Percentiles rank a stretch among this genome's conserved stretches.
These are phyloP conservation scores for Phytophthora ohioensis DNA, from an alignment of 352 stramenopile species.

Conservation along the genomic window DNA sequence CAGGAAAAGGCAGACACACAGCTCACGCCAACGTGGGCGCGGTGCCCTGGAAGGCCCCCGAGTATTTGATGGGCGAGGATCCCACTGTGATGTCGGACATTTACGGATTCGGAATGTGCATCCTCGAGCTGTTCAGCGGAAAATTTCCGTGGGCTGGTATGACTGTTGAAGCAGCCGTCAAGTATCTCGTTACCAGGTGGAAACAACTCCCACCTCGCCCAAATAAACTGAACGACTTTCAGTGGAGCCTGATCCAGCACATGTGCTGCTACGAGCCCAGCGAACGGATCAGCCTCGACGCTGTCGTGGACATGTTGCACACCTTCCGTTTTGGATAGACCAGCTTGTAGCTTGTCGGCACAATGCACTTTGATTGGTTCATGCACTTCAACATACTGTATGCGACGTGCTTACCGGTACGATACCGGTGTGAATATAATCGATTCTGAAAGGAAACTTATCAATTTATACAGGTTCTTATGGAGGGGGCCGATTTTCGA, in stretches of 20 bases:
- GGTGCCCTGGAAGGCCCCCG: slow-evolving; percentile 42
- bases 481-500: slow-evolving; percentile 1
- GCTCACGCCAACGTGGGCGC: slow-evolving; percentile 20
- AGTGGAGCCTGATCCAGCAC: slow-evolving; percentile 43
- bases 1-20: slow-evolving; percentile 12
- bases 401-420: too few species aligned
- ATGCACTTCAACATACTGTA: too few species aligned
- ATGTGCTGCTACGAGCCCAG: slow-evolving; percentile 40
- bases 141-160: slow-evolving; percentile 35
- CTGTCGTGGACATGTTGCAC: slow-evolving; percentile 40
- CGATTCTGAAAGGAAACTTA: too few species aligned
- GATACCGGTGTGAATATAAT: too few species aligned
- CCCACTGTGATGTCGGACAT: slow-evolving; percentile 38
- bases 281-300: slow-evolving; percentile 30
- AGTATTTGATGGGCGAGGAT: slow-evolving; percentile 23
- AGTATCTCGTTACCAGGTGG: slow-evolving; percentile 36
- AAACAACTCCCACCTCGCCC: slow-evolving; percentile 30
- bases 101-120: slow-evolving; percentile 47
- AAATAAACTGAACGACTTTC: slow-evolving; percentile 14
- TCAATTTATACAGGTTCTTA: not conserved
- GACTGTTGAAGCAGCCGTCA: slow-evolving; percentile 31
- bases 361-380: too few species aligned
- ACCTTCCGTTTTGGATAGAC: slow-evolving; percentile 17
- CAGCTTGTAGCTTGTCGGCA: too few species aligned
- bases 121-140: slow-evolving; percentile 41